Percentiles rank a stretch among this genome's conserved stretches.
Conservation (phyloP, 164 flowering plant genomes). For the Aristolochia contorta region DNA sequence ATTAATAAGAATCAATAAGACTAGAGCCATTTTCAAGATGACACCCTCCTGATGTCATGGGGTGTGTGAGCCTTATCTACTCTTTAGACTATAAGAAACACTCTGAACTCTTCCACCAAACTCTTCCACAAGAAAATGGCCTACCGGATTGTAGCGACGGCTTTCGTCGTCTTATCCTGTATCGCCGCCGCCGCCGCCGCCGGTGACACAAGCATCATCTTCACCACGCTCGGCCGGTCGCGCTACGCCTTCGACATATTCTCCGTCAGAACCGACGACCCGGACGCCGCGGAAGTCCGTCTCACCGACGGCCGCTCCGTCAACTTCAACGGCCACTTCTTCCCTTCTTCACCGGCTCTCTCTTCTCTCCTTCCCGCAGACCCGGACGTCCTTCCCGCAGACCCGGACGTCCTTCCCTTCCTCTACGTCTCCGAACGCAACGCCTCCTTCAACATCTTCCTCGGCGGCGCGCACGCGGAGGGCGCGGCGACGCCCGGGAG, state of each 20-base stretch:
- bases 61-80: no score
- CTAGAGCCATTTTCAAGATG: no score
- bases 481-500: neutral
- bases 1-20: no score
- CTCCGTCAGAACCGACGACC: conserved; percentile 10
- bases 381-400: conserved; percentile 5
- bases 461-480: conserved; percentile 21
- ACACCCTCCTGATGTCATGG: no score
- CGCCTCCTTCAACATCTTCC: conserved; percentile 39
- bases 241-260: conserved; percentile 67
- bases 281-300: conserved; percentile 24
- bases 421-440: conserved; percentile 68
- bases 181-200: neutral
- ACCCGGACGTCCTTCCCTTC: conserved; percentile 6
- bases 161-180: neutral
- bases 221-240: conserved; percentile 51
- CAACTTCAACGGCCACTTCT: conserved; percentile 77
- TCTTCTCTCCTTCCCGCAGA: conserved; percentile 6
- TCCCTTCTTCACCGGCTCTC: conserved; percentile 20
- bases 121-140: no score
- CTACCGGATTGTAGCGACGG: neutral
- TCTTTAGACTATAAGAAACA: no score
- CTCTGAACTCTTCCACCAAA: no score
- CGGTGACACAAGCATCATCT: conserved; percentile 31
- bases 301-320: conserved; percentile 63